A percentile compares a stretch with the other conserved stretches of the same genome.
Conservation (phyloP, 169 alveolate species). For the Cyclospora cayetanensis region DNA sequence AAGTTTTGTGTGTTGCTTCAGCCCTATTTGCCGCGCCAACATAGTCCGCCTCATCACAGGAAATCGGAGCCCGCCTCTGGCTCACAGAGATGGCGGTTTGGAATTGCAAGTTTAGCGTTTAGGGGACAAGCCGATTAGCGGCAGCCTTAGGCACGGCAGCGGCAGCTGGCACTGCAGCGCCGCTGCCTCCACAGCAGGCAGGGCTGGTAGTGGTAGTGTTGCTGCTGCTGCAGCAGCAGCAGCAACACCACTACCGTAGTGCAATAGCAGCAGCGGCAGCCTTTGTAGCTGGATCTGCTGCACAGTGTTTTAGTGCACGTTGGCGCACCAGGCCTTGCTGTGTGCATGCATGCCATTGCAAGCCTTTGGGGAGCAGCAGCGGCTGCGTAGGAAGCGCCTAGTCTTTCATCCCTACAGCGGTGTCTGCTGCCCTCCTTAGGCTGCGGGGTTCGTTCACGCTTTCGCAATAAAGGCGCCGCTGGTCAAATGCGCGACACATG, state of each 20-base stretch:
- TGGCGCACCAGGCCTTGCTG: too few relatives aligned
- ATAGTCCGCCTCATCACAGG: slow-evolving; percentile 47
- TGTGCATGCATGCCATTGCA: too few relatives aligned
- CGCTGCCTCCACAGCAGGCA: neutral
- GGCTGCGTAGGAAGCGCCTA: too few relatives aligned
- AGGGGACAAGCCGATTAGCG: too few relatives aligned
- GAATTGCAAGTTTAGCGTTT: slow-evolving; percentile 44
- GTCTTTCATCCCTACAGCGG: too few relatives aligned
- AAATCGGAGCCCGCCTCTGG: neutral
- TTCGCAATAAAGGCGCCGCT: too few relatives aligned
- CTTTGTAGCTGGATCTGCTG: too few relatives aligned
- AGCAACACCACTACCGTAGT: neutral
- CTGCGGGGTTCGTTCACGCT: too few relatives aligned
- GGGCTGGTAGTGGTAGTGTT: neutral
- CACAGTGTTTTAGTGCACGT: too few relatives aligned
- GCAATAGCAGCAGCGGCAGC: neutral
- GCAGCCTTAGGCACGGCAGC: neutral
- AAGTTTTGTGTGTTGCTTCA: neutral
- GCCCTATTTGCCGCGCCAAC: slow-evolving; percentile 69
- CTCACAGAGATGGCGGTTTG: neutral
- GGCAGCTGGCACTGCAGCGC: neutral
- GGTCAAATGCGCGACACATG: too few relatives aligned
- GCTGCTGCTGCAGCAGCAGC: slow-evolving; percentile 6
- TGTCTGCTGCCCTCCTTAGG: too few relatives aligned
- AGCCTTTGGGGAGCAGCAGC: too few relatives aligned